Conservation (phyloP, 352 stramenopile species). For the Phytophthora boehmeriae region DNA sequence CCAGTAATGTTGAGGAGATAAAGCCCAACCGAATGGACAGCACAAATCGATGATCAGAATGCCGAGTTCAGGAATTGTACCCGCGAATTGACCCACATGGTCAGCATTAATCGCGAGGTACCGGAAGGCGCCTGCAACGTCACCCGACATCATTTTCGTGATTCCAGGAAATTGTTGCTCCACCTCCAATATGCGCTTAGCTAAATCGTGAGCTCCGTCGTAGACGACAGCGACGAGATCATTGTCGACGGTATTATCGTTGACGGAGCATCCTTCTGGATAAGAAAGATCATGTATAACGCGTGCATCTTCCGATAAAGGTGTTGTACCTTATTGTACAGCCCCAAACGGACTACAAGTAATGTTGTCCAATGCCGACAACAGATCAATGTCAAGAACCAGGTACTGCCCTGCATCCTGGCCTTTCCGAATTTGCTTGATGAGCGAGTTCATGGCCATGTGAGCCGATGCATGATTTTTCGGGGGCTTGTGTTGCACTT, state of each 20-base stretch:
- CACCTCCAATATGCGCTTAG: slow-evolving; percentile 15
- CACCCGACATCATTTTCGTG: slow-evolving; percentile 14
- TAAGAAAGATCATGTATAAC: slow-evolving; percentile 19
- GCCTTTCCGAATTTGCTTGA: slow-evolving; percentile 16
- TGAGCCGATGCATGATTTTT: slow-evolving; percentile 13
- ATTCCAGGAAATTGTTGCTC: slow-evolving; percentile 17
- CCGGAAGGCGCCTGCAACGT: slow-evolving; percentile 11
- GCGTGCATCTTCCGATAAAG: slow-evolving; percentile 1
- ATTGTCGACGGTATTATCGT: slow-evolving; percentile 17
- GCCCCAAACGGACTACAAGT: slow-evolving; percentile 19
- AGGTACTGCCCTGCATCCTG: slow-evolving; percentile 18
- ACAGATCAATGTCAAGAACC: slow-evolving; percentile 15
- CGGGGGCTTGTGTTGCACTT: background rate
- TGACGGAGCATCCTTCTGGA: background rate
- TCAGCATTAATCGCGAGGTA: slow-evolving; percentile 10
- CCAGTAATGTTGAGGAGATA: slow-evolving; percentile 14
- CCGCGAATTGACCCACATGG: slow-evolving; percentile 18
- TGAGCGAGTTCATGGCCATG: slow-evolving; percentile 9
- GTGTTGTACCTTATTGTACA: slow-evolving; percentile 8
- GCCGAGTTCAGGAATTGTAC: slow-evolving; percentile 5
- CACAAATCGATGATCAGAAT: slow-evolving; percentile 15
- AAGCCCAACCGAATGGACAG: slow-evolving; percentile 15
- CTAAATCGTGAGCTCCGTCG: slow-evolving; percentile 1
- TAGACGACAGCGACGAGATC: slow-evolving; percentile 5
- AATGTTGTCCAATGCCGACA: background rate